These are phyloP conservation scores for Berberis vulgaris DNA, from an alignment of 164 flowering plant genomes.

Conservation along the genomic window DNA sequence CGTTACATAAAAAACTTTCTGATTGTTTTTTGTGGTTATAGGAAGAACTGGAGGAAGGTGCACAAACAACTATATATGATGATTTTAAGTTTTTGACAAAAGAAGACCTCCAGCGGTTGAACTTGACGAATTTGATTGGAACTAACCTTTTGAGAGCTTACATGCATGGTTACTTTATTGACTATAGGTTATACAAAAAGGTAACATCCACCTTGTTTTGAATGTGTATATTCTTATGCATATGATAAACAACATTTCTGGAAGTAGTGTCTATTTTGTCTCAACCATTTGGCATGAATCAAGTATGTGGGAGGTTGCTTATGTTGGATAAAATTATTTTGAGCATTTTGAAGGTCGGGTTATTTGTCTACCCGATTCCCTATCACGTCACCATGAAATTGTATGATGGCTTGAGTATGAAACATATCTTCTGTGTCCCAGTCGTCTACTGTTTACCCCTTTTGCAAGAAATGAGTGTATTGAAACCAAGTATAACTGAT, in stretches of 20 bases:
- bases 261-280: not conserved
- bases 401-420: too few relatives aligned
- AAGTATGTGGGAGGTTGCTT: not conserved
- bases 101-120: slow-evolving; percentile 70
- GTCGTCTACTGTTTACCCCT: too few relatives aligned
- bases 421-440: too few relatives aligned
- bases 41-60: slow-evolving; percentile 91
- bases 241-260: not conserved
- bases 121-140: slow-evolving; percentile 65
- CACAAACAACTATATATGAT: slow-evolving; percentile 72
- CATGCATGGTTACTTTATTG: slow-evolving; percentile 89
- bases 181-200: slow-evolving; percentile 65
- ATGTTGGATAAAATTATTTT: not conserved
- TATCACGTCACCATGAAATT: too few relatives aligned
- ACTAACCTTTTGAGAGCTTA: slow-evolving; percentile 70
- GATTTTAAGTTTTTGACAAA: slow-evolving; percentile 76
- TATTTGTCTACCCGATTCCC: too few relatives aligned
- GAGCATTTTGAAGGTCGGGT: not conserved
- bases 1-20: not conserved
- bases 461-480: too few relatives aligned
- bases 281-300: too few relatives aligned
- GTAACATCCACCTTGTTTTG: slow-evolving; percentile 20
- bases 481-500: too few relatives aligned
- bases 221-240: not conserved
- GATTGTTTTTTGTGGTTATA: slow-evolving; percentile 16